A percentile compares a stretch with the other conserved stretches of the same genome.
Conservation (phyloP, 345 rosid genomes). For the Citrus mangshanensis region DNA sequence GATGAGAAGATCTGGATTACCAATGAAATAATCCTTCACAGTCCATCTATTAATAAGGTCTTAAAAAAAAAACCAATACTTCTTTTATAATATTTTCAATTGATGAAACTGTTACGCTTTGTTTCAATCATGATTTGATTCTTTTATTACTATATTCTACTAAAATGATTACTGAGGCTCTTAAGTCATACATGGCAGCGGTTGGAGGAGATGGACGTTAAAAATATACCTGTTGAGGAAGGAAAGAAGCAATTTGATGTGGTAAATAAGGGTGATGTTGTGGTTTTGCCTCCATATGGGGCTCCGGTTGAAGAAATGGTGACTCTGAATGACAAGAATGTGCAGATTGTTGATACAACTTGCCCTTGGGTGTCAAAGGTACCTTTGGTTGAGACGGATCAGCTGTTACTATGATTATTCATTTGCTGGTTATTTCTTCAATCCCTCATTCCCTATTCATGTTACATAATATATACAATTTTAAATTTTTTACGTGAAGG, state of each 20-base stretch:
- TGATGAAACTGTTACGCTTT: background rate
- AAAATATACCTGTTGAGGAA: conserved; percentile 56
- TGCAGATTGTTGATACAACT: conserved; percentile 93
- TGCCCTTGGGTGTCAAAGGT: conserved; percentile 99
- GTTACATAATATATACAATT: no score
- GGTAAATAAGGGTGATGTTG: conserved; percentile 75
- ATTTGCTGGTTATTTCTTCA: no score
- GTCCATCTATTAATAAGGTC: conserved; percentile 89
- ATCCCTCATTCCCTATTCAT: background rate
- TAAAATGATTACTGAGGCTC: background rate
- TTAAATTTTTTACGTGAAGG: no score
- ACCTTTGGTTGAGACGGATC: background rate
- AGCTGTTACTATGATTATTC: background rate
- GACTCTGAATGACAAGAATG: conserved; percentile 53
- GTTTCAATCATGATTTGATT: background rate
- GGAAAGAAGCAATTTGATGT: conserved; percentile 78
- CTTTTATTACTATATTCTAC: background rate
- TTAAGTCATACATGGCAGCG: conserved; percentile 44
- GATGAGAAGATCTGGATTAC: conserved; percentile 86
- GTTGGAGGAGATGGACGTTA: conserved; percentile 83
- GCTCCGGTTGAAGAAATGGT: conserved; percentile 92
- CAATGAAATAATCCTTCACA: conserved; percentile 78
- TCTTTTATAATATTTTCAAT: background rate
- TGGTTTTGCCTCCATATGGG: conserved; percentile 91
- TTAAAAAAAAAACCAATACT: background rate